These are phyloP conservation scores for Iris macrosiphon DNA, from an alignment of 106 monocot genomes.

Conservation along the genomic window DNA sequence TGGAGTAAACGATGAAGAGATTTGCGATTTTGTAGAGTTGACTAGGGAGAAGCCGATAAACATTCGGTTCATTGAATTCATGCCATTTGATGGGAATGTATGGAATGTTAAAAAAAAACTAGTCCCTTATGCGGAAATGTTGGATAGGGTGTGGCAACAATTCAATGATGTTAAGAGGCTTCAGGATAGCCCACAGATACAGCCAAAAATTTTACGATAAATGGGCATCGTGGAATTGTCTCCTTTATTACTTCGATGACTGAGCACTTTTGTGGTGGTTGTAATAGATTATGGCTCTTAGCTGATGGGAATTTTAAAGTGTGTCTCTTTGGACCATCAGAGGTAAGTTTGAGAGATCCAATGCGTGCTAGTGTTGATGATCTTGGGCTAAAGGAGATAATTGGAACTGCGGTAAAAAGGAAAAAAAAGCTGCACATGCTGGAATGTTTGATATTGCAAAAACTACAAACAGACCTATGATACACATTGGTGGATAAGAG, in stretches of 20 bases:
- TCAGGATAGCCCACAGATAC: slow-evolving; percentile 68
- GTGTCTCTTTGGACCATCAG: slow-evolving; percentile 93
- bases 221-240: slow-evolving; percentile 78
- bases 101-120: slow-evolving; percentile 97
- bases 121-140: slow-evolving; percentile 91
- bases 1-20: slow-evolving; percentile 96
- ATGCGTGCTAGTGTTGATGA: slow-evolving; percentile 81
- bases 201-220: slow-evolving; percentile 86
- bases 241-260: slow-evolving; percentile 99
- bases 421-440: slow-evolving; percentile 95
- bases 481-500: slow-evolving; percentile 98
- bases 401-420: slow-evolving; percentile 92
- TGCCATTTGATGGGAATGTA: slow-evolving; percentile 99
- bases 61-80: slow-evolving; percentile 97
- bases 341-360: slow-evolving; percentile 98
- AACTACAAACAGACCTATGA: slow-evolving; percentile 93
- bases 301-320: slow-evolving; percentile 99
- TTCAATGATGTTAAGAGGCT: slow-evolving; percentile 59
- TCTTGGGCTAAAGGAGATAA: slow-evolving; percentile 74
- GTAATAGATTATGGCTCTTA: slow-evolving; percentile 88
- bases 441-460: slow-evolving; percentile 98
- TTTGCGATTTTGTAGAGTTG: slow-evolving; percentile 91
- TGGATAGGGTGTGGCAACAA: slow-evolving; percentile 82
- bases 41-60: slow-evolving; percentile 85
- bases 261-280: slow-evolving; percentile 92